Evolutionary conservation across 164 flowering plant species (phyloP), one percentile per base, ranked within the genome.

Genomic region (Chimonanthus salicifolius): DNA sequence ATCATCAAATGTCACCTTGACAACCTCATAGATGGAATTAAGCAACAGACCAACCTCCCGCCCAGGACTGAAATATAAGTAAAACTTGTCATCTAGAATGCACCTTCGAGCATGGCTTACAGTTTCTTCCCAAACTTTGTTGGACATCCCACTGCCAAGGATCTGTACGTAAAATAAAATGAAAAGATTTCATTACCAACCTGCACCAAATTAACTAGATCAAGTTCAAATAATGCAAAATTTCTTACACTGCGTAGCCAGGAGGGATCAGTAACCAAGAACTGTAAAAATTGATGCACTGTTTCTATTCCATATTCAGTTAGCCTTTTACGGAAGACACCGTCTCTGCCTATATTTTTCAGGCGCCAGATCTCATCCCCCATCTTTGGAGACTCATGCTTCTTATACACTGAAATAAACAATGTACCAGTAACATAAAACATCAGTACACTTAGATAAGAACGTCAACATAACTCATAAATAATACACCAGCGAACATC

Each of bases 361-460:
- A 94, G 81, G 6, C 97, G 88, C 98, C 96, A 94, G 3, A 94
- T 89, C 9, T 92, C 91, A 69, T 94, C 98, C 0, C 74, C 77
- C n/a, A 90, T 70, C 68, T 49, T 74, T 43, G 98, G 98, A 62
- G 94, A 96, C 20, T 90, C 78, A 74, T 90, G 98, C 78, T 94
- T 94, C 82, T 83, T 88, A 82, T 94, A 92, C 78, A 82, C 98
- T 94, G 85, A 6, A 74, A n/a, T 11, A 60, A 46, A 49, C 13
- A 50, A 49, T 49, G 33, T 15, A 33, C 44, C 21, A 16, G 47
- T 54, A 54, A 54, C 3, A 7, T 13, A 62, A n/a, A 7, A 7
- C 13, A 7, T 51, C 58, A 51, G 33, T 33, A 33, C 33, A 51
- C 58, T 51, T 51, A 18, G 9, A 4, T 11, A 69, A 49, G 70